Evolutionary conservation across 148 eudicot species (phyloP).

Genomic region (Diospyros kaki): DNA sequence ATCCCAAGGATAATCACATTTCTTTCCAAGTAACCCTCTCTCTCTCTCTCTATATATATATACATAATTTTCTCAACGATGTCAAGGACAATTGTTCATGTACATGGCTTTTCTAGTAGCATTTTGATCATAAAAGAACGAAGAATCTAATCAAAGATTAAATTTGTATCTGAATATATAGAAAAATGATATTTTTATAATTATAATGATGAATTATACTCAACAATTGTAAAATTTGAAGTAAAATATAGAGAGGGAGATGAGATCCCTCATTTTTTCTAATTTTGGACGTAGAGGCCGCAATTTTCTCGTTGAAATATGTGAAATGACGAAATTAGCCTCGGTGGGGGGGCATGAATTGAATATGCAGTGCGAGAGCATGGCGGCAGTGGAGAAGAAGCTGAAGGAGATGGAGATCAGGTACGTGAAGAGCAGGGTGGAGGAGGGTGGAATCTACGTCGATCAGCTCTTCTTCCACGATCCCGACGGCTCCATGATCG

Average conservation of each 20-base stretch:
- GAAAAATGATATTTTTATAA: too few relatives aligned
- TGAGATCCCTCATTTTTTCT: too few relatives aligned
- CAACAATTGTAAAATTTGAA: too few relatives aligned
- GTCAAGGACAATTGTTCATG: too few relatives aligned
- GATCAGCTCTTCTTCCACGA: constrained; percentile 61
- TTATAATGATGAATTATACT: too few relatives aligned
- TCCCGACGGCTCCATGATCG: constrained; percentile 54
- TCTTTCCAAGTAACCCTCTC: constrained; percentile 35
- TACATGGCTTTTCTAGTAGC: too few relatives aligned
- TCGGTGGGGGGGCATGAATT: neutral
- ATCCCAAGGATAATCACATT: constrained; percentile 55
- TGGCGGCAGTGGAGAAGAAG: constrained; percentile 30
- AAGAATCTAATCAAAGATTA: too few relatives aligned
- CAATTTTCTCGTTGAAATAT: neutral
- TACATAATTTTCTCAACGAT: too few relatives aligned
- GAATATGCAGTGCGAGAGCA: constrained; percentile 38
- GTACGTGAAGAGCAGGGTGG: constrained; percentile 26
- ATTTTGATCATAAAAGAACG: too few relatives aligned
- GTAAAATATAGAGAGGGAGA: too few relatives aligned
- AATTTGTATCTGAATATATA: too few relatives aligned
- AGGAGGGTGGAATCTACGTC: constrained; percentile 41
- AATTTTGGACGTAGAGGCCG: too few relatives aligned
- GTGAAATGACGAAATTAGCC: neutral
- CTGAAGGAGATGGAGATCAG: constrained; percentile 38
- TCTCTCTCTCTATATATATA: neutral